These are phyloP conservation scores for Coleophoma crateriformis DNA, from an alignment of 2,329 filamentous ascomycete genomes.

Conservation along the genomic window DNA sequence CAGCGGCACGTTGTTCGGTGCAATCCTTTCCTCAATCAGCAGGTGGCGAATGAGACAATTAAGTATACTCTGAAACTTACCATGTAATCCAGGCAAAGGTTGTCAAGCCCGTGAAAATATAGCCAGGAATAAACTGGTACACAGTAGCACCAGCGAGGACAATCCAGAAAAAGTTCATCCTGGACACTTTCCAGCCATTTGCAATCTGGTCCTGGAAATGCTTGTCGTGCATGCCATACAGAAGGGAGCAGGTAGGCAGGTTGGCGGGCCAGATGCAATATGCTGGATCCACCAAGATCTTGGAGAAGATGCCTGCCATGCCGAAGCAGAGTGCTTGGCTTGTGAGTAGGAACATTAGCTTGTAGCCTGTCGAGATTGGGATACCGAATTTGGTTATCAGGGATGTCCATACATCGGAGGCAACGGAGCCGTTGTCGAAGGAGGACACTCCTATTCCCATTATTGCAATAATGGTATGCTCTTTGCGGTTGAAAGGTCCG, in stretches of 20 bases:
- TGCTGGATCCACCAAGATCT: background rate
- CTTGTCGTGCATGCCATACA: constrained; percentile 50
- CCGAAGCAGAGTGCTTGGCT: constrained; percentile 46
- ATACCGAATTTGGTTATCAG: constrained; percentile 69
- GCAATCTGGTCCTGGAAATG: constrained; percentile 36
- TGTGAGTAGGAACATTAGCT: constrained; percentile 51
- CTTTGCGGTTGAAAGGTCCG: constrained; percentile 2
- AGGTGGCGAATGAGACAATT: too few species aligned
- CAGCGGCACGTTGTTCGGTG: constrained; percentile 13
- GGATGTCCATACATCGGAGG: constrained; percentile 66
- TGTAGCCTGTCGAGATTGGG: constrained; percentile 57
- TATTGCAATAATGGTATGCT: constrained; percentile 34
- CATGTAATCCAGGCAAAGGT: constrained; percentile 17
- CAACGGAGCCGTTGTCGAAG: constrained; percentile 34
- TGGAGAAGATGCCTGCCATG: background rate
- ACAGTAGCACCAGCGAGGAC: constrained; percentile 33
- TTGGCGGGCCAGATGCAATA: constrained; percentile 4
- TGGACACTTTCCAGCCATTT: constrained; percentile 43
- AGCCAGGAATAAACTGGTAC: constrained; percentile 41
- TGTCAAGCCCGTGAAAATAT: constrained; percentile 18
- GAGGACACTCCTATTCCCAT: constrained; percentile 29
- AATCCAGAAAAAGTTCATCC: background rate
- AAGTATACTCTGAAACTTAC: background rate
- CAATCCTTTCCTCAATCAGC: background rate
- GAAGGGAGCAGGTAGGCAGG: constrained; percentile 1